A percentile compares a stretch with the other conserved stretches of the same genome.
phyloP scores from a whole-genome alignment of 116 monocot genomes.

The Thalassia testudinum region DNA sequence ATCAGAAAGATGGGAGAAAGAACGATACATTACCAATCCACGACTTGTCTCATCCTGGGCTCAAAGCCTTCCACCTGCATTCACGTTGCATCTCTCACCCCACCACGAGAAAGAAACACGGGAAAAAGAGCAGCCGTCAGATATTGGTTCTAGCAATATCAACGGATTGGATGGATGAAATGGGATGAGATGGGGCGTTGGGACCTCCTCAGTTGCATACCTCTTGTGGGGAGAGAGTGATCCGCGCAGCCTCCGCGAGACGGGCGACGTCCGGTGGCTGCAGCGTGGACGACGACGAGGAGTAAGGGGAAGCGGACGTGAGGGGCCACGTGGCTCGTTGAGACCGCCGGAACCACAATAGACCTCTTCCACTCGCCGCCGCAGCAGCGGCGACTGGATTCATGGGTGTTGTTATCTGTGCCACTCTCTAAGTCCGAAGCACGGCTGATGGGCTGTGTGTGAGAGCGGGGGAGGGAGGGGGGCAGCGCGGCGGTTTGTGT shows the following conservation, averaged over 20 bases:
- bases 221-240: conserved; percentile 16
- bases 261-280: conserved; percentile 14
- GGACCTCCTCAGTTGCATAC: not conserved
- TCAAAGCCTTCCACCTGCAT: conserved; percentile 22
- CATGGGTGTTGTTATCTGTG: too few relatives aligned
- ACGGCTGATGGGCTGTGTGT: too few relatives aligned
- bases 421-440: too few relatives aligned
- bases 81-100: too few relatives aligned
- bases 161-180: not conserved
- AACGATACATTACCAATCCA: conserved; percentile 33
- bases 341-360: too few relatives aligned
- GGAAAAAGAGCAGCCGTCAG: not conserved
- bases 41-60: conserved; percentile 20
- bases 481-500: too few relatives aligned
- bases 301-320: too few relatives aligned
- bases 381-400: too few relatives aligned
- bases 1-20: too few relatives aligned
- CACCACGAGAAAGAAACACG: not conserved
- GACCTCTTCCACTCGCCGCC: too few relatives aligned
- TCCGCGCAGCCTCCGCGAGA: conserved; percentile 21
- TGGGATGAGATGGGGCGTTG: not conserved
- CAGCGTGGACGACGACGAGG: not conserved
- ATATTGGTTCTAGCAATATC: not conserved
- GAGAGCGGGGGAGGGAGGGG: too few relatives aligned
- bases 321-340: too few relatives aligned